Evolutionary conservation across 805 yeast species (phyloP), one percentile per base, ranked within the genome.

Genomic region (Lipomyces yamanashiensis): DNA sequence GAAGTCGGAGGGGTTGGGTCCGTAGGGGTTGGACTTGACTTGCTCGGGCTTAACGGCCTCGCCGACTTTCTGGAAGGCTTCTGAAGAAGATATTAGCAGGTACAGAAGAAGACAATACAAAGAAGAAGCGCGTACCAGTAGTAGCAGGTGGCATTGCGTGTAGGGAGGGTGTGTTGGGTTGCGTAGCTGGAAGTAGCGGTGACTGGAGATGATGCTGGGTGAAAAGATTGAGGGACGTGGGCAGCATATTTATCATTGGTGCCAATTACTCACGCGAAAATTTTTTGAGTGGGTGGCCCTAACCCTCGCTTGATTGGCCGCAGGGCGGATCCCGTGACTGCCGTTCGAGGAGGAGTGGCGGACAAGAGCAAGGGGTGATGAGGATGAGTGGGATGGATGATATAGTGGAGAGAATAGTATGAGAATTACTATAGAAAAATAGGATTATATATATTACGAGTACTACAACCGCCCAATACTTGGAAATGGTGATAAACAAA

Each of bases 1-100:
- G 76, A 80, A 92, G 80, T 93, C 99, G 58, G 90, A 86, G 62
- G 98, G 98, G 76, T 93, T 89, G 71, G 97, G 96, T 17, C 96
- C 99, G 74, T 93, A 93, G 68, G 98, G 98, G 76, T 92, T 92
- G 28, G 71, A 45, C 54, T 53, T 57, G 58, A 62, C 66, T 61
- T 59, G 53, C 48, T 52, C 53, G 50, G 52, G 55, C 55, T 47
- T 43, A 52, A 62, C 58, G 41, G 54, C 54, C 60, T 59, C 67
- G 41, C 61, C 49, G 41, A 54, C 64, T 21, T 58, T 58, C 47
- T 58, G 54, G 54, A 54, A 59, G 39, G 52, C 47, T 23, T 44
- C 63, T 45, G 37, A 21, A 39, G 55, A 8, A 39, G 39, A n/a
- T 15, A 12, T 7, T n/a, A 19, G 23, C 12, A 21, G 10, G 34